These are phyloP conservation scores for Arthrinium phaeospermum DNA, from an alignment of 2,329 filamentous ascomycete species.

Conservation along the genomic window DNA sequence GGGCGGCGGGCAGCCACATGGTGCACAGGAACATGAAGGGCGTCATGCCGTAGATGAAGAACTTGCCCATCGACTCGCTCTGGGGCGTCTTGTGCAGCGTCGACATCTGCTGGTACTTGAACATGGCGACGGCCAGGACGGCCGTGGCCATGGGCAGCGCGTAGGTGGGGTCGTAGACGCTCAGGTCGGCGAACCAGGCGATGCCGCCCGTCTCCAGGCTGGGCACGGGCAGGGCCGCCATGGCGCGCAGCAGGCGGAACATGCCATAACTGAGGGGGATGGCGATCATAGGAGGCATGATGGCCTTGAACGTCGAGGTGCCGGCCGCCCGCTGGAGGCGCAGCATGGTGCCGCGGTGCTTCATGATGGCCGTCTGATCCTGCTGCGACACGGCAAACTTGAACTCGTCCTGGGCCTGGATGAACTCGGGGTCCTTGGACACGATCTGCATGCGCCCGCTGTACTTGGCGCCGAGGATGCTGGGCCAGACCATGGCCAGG, in stretches of 20 bases:
- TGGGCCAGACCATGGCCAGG: constrained; percentile 67
- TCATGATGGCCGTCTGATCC: constrained; percentile 54
- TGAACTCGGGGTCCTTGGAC: constrained; percentile 57
- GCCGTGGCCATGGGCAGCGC: constrained; percentile 71
- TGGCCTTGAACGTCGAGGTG: constrained; percentile 54
- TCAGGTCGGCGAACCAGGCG: constrained; percentile 81
- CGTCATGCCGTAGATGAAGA: constrained; percentile 50
- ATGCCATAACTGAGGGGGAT: constrained; percentile 79
- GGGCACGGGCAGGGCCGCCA: constrained; percentile 81
- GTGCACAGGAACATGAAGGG: constrained; percentile 51
- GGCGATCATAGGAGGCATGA: constrained; percentile 63
- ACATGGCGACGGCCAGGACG: constrained; percentile 58
- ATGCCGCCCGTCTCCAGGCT: constrained; percentile 73
- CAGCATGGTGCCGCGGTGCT: constrained; percentile 52
- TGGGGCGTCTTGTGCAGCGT: constrained; percentile 36
- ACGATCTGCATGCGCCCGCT: constrained; percentile 67
- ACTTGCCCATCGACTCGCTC: constrained; percentile 46
- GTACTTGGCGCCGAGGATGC: constrained; percentile 65
- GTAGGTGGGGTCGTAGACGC: constrained; percentile 76
- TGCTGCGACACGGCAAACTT: constrained; percentile 44
- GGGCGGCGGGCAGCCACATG: constrained; percentile 52
- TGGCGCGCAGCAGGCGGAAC: constrained; percentile 77
- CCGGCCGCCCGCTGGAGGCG: constrained; percentile 60
- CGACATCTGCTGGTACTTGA: constrained; percentile 31
- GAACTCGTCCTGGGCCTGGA: constrained; percentile 58